Base-by-base conservation (phyloP, 805 yeast genomes). In the Cyberlindnera maclurae region DNA sequence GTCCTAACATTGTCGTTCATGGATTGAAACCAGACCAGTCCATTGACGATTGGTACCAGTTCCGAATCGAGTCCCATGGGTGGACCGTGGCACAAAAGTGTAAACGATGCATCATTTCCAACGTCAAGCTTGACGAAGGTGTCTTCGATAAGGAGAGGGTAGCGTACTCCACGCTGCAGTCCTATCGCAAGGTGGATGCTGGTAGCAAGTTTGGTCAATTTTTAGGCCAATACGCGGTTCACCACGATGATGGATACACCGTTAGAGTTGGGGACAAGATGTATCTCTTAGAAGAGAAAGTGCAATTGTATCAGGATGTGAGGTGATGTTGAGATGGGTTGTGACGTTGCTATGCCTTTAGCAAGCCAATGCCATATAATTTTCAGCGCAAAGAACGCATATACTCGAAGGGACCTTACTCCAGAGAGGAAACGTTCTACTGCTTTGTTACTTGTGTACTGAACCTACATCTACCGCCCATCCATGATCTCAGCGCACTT, bases 31-130 rank as follows among this genome's bases (percentile, higher is more conserved):
- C 22, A 7, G 18, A 28, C 4, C 34, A 41, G 3, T 32, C 45
- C 15, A 15, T 40, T 11, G 52, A 50, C 29, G 38, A 40, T 13
- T 44, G 52, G 46, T 40, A 36, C 28, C 20, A 29, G n/a, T 36
- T 48, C 33, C 34, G 26, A 8, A 31, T 50, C 10, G 41, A 36
- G 2, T 15, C 38, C 4, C 46, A 43, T 26, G 22, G 36, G 15
- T 48, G 50, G 44, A 37, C 43, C 5, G 36, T 40, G 2, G 47
- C 47, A 3, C 45, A 42, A 13, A 51, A 47, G 35, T 41, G 49
- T 33, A 45, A 50, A 17, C 31, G 55, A 29, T 51, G 55, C 35
- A 36, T 42, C 7, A 42, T 51, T 24, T 50, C 54, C 4, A 49
- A 51, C 39, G 48, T 47, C 11, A 40, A 39, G 6, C n/a, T 49